Evolutionary conservation across 495 filamentous ascomycete genomes (phyloP), one percentile per base, ranked within the genome.

Genomic region (Xylaria telfairii): DNA sequence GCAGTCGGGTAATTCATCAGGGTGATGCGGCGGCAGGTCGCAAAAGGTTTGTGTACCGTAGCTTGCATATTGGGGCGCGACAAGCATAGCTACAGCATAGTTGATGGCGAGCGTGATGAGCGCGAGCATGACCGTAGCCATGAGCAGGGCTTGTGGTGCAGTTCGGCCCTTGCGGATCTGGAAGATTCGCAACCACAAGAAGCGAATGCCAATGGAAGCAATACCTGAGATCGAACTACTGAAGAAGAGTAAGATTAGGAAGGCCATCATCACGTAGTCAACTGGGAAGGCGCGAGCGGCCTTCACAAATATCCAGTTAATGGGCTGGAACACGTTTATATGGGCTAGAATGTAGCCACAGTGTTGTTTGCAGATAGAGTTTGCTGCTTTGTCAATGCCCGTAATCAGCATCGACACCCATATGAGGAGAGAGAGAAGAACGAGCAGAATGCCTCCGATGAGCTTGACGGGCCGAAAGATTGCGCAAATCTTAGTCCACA

Each of bases 31-130:
- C 15, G 83, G 75, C 65, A 89, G 88, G 74, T 91, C 89, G 81
- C 96, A 99, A 81, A 95, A 98, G 24, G 93, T 97, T 78, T 99
- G 96, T 1, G 94, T 92, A 44, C 96, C 96, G 79, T 92, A 99
- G 46, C 92, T 96, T 37, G 96, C 89, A 77, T 99, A 99, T 75
- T 98, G 94, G 1, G 96, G 96, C 3, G 94, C 95, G 28, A 96
- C 89, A 41, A 98, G 82, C 92, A 97, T 97, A 67, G 92, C 89
- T 44, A 98, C 84, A 12, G 92, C 88, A 80, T 98, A 99, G 78
- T 98, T 96, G 73, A 97, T 88, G 42, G 93, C 95, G 53, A 99
- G 81, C 32, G 91, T 92, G 42, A 95, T 94, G 73, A 98, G 86
- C 30, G 93, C 93, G 53, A 98, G 83, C 87, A 99, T 90, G 44